phyloP scores from a whole-genome alignment of 2,329 filamentous ascomycete genomes.

The Pezicula rhizophila region DNA sequence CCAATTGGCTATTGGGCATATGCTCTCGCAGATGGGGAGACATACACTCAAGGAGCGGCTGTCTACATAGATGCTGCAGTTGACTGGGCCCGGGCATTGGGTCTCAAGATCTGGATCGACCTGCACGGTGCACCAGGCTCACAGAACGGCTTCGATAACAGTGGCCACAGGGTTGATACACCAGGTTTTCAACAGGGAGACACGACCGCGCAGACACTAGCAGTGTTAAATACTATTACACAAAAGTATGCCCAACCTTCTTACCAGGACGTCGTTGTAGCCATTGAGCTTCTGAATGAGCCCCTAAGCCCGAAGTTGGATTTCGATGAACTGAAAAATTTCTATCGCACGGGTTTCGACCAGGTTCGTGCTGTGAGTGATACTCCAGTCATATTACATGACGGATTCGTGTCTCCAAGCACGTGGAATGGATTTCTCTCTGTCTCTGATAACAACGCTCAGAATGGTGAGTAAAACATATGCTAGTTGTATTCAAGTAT shows the following conservation, averaged over 20 bases:
- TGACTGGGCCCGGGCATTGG: slow-evolving; percentile 46
- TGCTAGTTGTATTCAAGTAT: slow-evolving; percentile 47
- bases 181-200: slow-evolving; percentile 41
- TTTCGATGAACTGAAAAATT: slow-evolving; percentile 27
- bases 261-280: slow-evolving; percentile 53
- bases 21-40: slow-evolving; percentile 38
- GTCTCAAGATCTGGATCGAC: slow-evolving; percentile 52
- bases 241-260: slow-evolving; percentile 45
- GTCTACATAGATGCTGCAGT: slow-evolving; percentile 49
- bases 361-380: slow-evolving; percentile 38
- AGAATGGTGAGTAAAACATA: slow-evolving; percentile 28
- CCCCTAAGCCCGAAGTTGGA: slow-evolving; percentile 32
- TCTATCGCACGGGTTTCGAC: slow-evolving; percentile 45
- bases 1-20: slow-evolving; percentile 57
- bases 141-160: slow-evolving; percentile 60
- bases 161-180: slow-evolving; percentile 40
- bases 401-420: slow-evolving; percentile 46
- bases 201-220: slow-evolving; percentile 43
- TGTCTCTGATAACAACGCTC: slow-evolving; percentile 39
- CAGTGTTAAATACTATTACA: slow-evolving; percentile 51
- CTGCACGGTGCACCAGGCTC: slow-evolving; percentile 50
- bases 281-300: slow-evolving; percentile 53
- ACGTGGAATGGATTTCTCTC: slow-evolving; percentile 58
- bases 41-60: slow-evolving; percentile 46
- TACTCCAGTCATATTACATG: slow-evolving; percentile 50